Base-by-base conservation (phyloP, 2,329 filamentous ascomycete genomes). In the Pseudogymnoascus pannorum region DNA sequence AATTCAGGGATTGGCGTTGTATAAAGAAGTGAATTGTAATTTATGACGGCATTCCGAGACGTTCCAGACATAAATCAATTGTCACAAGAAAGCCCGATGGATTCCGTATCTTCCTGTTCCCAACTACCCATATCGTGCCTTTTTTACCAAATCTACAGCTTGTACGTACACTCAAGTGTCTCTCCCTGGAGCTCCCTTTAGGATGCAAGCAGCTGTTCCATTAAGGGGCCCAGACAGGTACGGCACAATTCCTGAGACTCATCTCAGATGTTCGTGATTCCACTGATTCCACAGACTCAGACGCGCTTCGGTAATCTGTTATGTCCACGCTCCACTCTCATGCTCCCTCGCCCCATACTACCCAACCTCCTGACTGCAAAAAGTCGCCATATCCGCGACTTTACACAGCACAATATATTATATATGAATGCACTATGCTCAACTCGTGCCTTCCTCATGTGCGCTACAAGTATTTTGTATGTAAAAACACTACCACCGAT, bases 231-330 rank as follows among this genome's bases (percentile, higher is more conserved):
- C 24, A 51, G 44, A 51, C 44, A 51, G 11, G 11, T 51, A 51
- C 14, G 44, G 42, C 44, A 51, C 44, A 29, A 24, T 24, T 51
- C 38, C 44, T 51, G 44, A 51, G 22, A 51, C 44, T 14, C 44
- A 51, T 51, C n/a, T 51, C 44, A 51, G 44, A 51, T 51, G 44
- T 29, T 51, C 44, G 44, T 51, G 44, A 51, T 51, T 16, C 44
- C 24, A 29, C 44, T 51, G 24, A 51, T 51, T 29, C 24, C 44
- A 51, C 44, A 29, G 44, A 51, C 24, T 51, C 44, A 51, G 44
- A 51, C 44, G 44, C 44, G 44, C 44, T 29, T 51, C 44, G 44
- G 44, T 8, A 51, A 51, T 26, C 22, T 48, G 42, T 26, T 48
- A 31, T 42, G 16, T 8, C 40, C 3, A n/a, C 42, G 14, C 42